Evolutionary conservation across 2,329 filamentous ascomycete genomes (phyloP), one percentile per base, ranked within the genome.

Genomic region (Ophiocordyceps camponoti-leonardi): DNA sequence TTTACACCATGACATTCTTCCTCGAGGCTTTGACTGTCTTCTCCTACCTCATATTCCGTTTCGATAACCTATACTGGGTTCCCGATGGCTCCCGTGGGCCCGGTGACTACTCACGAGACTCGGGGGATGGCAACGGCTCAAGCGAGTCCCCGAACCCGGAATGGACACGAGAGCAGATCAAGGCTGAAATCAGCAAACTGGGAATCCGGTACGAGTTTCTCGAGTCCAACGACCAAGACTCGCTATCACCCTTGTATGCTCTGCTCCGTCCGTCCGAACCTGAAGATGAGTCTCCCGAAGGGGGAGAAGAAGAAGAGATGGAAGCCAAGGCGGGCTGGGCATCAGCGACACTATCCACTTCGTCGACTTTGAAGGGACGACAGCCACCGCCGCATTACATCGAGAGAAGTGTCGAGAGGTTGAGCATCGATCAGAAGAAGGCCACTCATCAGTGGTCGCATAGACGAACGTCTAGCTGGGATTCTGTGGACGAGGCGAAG

Each of bases 1-100:
- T 65, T 45, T 65, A 65, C 48, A 51, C 56, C n/a, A 62, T 62
- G 33, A 51, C 53, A 30, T 65, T 63, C 46, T 47, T 53, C 6
- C 50, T 63, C 26, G 42, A 43, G 26, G 13, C 14, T 10, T 5
- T 43, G 18, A 43, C 42, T 4, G 42, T 43, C 6, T 50, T 47
- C 6, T 48, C 52, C 2, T 59, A 59, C 41, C 56, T 56, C 10
- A 48, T 50, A 23, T 48, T 52, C 10, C 52, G 58, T 18, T 49
- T 61, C 18, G 58, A 61, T 43, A 47, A 54, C 19, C 47, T 54
- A n/a, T 61, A 57, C 47, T 53, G 59, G 49, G 47, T 61, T 11
- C 58, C 58, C 10, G 51, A 61, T 42, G 58, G 58, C 3, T 26
- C 46, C 35, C 41, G 16, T 6, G 33, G 33, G 4, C 44, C 22